Evolutionary conservation across 768 basidiomycete species (phyloP).

Genomic region (Botryobasidium botryosum): DNA sequence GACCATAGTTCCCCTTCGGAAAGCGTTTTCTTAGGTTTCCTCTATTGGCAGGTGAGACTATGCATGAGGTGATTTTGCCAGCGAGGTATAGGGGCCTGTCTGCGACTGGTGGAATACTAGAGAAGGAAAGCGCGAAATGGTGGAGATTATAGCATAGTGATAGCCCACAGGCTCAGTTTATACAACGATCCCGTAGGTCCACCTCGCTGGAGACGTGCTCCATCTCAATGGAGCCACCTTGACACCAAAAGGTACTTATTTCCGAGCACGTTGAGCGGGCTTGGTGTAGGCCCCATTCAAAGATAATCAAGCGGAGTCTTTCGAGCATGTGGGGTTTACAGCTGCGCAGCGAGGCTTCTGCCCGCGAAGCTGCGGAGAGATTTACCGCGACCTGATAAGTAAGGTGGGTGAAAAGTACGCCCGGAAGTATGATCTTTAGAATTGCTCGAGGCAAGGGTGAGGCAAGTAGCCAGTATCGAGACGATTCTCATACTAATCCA

Average conservation of each 20-base stretch:
- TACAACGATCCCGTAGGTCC: constrained; percentile 37
- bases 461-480: constrained; percentile 30
- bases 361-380: constrained; percentile 24
- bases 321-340: constrained; percentile 10
- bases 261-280: constrained; percentile 17
- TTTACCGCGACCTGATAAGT: constrained; percentile 8
- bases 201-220: constrained; percentile 37
- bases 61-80: background rate
- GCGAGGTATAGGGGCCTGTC: background rate
- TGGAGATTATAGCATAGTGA: constrained; percentile 19
- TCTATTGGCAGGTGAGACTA: constrained; percentile 26
- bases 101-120: constrained; percentile 35
- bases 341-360: constrained; percentile 13
- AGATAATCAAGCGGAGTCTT: background rate
- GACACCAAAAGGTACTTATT: constrained; percentile 46
- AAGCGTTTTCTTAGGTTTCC: constrained; percentile 56
- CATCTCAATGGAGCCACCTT: constrained; percentile 63
- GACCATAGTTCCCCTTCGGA: constrained; percentile 41
- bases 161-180: constrained; percentile 33
- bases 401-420: constrained; percentile 5
- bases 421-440: constrained; percentile 1
- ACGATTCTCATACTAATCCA: constrained; percentile 33
- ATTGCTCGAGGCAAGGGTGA: constrained; percentile 11
- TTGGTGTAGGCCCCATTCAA: background rate
- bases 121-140: constrained; percentile 12